Evolutionary conservation across 2,329 filamentous ascomycete species (phyloP).

Genomic region (Colletotrichum costaricense): DNA sequence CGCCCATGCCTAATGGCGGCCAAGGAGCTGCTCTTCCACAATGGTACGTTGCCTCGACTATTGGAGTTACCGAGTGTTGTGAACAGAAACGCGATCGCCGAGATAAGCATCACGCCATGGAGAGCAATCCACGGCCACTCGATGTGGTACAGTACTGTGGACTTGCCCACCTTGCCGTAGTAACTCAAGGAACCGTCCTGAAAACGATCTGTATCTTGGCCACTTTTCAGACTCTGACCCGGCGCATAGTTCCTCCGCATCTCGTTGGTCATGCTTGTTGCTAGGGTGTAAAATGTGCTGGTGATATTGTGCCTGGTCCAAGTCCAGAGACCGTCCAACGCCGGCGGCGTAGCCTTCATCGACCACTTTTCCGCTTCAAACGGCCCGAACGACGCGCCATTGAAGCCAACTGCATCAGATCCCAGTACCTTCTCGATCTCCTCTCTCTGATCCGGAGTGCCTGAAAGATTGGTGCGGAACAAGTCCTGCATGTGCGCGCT

Average conservation of each 20-base stretch:
- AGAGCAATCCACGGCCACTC: constrained; percentile 24
- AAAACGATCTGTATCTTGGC: not conserved
- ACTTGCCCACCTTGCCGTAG: not conserved
- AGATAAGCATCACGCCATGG: not conserved
- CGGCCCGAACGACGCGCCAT: constrained; percentile 1
- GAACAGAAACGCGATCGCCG: not conserved
- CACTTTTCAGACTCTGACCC: not conserved
- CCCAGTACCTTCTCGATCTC: not conserved
- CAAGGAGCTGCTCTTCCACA: constrained; percentile 30
- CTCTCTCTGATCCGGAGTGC: not conserved
- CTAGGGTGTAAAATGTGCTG: not conserved
- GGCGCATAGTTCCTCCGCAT: not conserved
- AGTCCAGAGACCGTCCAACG: not conserved
- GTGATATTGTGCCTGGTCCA: not conserved
- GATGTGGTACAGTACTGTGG: constrained; percentile 2
- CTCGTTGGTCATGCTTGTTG: constrained; percentile 19
- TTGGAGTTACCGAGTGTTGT: not conserved
- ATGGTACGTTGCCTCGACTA: not conserved
- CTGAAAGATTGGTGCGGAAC: constrained; percentile 1
- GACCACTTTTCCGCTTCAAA: not conserved
- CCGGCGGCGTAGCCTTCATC: not conserved
- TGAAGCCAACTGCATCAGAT: not conserved
- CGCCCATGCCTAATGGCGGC: constrained; percentile 4
- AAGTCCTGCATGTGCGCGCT: constrained; percentile 2
- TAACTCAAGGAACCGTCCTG: not conserved